phyloP scores from a whole-genome alignment of 495 filamentous ascomycete species.

The Trichoderma parareesei region DNA sequence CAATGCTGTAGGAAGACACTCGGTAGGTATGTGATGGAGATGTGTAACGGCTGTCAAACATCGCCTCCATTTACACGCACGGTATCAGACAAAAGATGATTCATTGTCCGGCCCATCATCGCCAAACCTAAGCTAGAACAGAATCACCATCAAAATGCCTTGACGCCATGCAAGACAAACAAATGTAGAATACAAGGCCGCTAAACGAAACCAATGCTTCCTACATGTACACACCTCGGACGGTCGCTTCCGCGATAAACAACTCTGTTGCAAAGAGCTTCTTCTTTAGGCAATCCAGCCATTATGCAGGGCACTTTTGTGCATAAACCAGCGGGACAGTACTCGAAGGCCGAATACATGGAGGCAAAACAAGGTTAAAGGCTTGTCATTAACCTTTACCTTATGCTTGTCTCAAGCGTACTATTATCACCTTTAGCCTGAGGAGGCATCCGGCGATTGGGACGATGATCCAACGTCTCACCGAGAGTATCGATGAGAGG shows the following conservation, averaged over 20 bases:
- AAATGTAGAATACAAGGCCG: not conserved
- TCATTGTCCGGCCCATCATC: not conserved
- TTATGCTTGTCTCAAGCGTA: constrained; percentile 3
- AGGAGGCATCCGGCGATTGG: not conserved
- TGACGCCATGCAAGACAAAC: not conserved
- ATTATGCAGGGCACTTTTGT: constrained; percentile 2
- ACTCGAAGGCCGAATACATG: not conserved
- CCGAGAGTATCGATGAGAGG: too few relatives aligned
- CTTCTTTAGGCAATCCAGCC: not conserved
- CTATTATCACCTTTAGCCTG: not conserved
- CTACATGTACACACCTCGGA: not conserved
- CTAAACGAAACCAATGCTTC: too few relatives aligned
- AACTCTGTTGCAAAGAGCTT: not conserved
- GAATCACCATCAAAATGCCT: not conserved
- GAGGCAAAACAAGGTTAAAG: not conserved
- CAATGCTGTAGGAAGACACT: too few relatives aligned
- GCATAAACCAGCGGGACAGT: not conserved
- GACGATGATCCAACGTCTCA: too few relatives aligned
- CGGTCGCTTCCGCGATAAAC: not conserved
- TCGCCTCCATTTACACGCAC: not conserved
- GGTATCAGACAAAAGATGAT: not conserved
- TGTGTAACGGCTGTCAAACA: not conserved
- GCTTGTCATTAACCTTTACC: not conserved
- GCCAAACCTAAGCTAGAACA: not conserved
- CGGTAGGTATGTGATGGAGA: too few relatives aligned